A percentile compares a stretch with the other conserved stretches of the same genome.
phyloP scores from a whole-genome alignment of 2,329 filamentous ascomycete species.

The Leptodontidium sp. region DNA sequence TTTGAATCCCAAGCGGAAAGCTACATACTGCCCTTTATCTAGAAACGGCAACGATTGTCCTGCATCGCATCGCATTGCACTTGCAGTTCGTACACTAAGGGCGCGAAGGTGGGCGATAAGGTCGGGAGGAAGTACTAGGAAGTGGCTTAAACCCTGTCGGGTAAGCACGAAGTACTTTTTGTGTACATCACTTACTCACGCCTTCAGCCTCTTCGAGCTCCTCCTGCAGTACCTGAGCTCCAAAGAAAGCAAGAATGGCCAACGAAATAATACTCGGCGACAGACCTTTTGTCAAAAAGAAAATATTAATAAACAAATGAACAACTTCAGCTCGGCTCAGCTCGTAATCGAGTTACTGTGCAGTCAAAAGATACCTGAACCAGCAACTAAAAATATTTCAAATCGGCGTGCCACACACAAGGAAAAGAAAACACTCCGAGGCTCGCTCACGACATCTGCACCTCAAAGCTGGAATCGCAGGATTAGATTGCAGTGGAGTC shows the following conservation, averaged over 20 bases:
- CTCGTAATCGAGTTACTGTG: not conserved
- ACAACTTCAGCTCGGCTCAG: not conserved
- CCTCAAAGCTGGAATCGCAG: not conserved
- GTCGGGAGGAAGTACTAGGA: not conserved
- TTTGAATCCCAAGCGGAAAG: not conserved
- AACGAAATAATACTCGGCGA: not conserved
- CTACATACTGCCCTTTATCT: slow-evolving; percentile 4
- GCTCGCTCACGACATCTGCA: not conserved
- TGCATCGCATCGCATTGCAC: not conserved
- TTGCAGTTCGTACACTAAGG: not conserved
- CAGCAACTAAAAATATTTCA: too few species aligned
- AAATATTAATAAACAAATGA: not conserved
- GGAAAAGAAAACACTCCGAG: not conserved
- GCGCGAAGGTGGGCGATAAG: not conserved
- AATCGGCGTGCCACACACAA: too few species aligned
- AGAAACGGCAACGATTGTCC: not conserved
- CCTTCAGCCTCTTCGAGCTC: not conserved
- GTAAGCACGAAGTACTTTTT: slow-evolving; percentile 5
- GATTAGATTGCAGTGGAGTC: not conserved
- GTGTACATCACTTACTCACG: not conserved
- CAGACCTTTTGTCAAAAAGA: not conserved
- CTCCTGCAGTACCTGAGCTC: not conserved
- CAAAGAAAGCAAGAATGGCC: slow-evolving; percentile 3
- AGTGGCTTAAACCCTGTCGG: slow-evolving; percentile 9
- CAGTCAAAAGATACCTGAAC: not conserved